Percentiles rank a stretch among this genome's conserved stretches.
Evolutionary conservation across 2,329 filamentous ascomycete genomes (phyloP).

Genomic region (Sporothrix brasiliensis): DNA sequence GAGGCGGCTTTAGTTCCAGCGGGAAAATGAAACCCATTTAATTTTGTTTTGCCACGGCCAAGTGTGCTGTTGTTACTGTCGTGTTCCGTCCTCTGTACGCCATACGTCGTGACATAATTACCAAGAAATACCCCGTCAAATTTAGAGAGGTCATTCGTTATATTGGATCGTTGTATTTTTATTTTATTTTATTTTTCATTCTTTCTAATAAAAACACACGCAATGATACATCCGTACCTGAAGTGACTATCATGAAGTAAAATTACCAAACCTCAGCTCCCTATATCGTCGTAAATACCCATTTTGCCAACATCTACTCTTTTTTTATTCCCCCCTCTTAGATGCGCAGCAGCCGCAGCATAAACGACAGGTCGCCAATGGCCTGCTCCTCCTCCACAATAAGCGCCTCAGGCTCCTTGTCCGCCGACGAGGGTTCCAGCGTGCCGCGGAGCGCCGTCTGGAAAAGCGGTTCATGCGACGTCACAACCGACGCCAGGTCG

Average conservation of each 20-base stretch:
- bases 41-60: neutral
- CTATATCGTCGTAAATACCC: conserved; percentile 13
- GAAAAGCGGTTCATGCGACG: conserved; percentile 67
- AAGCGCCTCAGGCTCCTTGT: conserved; percentile 56
- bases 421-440: conserved; percentile 67
- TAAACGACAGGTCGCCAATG: conserved; percentile 37
- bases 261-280: conserved; percentile 12
- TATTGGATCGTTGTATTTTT: too few species aligned
- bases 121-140: too few species aligned
- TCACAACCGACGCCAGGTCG: conserved; percentile 70
- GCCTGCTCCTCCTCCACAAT: conserved; percentile 78
- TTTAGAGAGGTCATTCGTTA: too few species aligned
- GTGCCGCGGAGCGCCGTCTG: conserved; percentile 77
- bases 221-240: conserved; percentile 11
- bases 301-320: neutral
- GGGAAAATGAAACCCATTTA: conserved; percentile 10
- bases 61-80: too few species aligned
- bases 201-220: neutral
- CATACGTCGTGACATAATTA: too few species aligned
- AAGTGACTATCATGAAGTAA: conserved; percentile 20
- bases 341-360: conserved; percentile 34
- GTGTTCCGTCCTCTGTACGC: too few species aligned
- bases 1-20: conserved; percentile 4
- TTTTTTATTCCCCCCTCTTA: neutral
- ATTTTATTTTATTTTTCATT: too few species aligned